Base-by-base conservation (phyloP, 2,329 filamentous ascomycete genomes). In the Calycina marina region DNA sequence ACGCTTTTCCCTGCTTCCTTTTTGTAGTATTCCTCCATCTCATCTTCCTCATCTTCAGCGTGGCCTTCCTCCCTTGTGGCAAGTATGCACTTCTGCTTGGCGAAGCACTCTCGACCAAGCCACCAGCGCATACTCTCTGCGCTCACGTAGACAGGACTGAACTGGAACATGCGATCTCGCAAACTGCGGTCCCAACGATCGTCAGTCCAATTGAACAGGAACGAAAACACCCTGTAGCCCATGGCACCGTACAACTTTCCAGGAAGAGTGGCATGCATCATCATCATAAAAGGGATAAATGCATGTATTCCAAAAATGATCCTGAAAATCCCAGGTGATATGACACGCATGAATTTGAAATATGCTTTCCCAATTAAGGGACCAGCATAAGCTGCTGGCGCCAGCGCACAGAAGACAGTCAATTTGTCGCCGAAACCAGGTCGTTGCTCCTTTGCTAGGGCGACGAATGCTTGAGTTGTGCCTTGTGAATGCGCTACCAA, bases 51-150 rank as follows among this genome's bases (percentile, higher is more conserved):
- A 31, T 76, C 70, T 33, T 79, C 73, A 35, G 73, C 62, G 16
- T 55, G 59, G 26, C 77, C 72, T 44, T 78, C 72, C 40, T 86
- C 79, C 24, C 70, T 69, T 1, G 85, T 93, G 1, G 81, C 69
- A 5, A 94, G 61, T 31, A 94, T 92, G 50, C 86, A 94, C 51
- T 81, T 83, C 47, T 93, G 83, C 45, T 67, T 73, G 15, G 72
- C 77, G 48, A 93, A 94, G 44, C 85, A 85, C 46, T 90, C 83
- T 4, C 77, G 63, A 0, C 86, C 88, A 1, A 94, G 66, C 88
- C 88, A 94, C 88, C 88, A 96, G 4, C 83, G 67, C 83, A 94
- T 93, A 37, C 75, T 78, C 57, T 94, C 85, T 1, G 83, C 71
- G 45, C 77, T 84, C 31, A 94, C 83, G 47, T 92, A 93, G 0